Conservation (phyloP, 805 yeast species). For the Yamadazyma nakazawae region DNA sequence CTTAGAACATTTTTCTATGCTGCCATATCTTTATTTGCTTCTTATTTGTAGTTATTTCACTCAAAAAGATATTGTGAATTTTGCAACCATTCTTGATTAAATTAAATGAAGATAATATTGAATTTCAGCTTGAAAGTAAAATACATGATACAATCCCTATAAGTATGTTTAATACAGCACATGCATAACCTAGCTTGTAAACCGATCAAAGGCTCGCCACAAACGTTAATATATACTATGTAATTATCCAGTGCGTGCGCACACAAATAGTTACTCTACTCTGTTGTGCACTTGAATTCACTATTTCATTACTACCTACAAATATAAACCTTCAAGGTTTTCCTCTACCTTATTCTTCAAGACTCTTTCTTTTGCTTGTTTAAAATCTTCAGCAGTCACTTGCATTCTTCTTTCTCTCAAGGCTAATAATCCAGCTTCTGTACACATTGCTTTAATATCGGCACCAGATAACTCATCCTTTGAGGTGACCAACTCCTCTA, state of each 20-base stretch:
- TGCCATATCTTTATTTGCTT: too few relatives aligned
- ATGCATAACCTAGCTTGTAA: too few relatives aligned
- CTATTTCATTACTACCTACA: slow-evolving; percentile 20
- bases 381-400: slow-evolving; percentile 91
- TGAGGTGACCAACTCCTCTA: slow-evolving; percentile 82
- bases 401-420: slow-evolving; percentile 97
- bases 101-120: too few relatives aligned
- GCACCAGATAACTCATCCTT: slow-evolving; percentile 97
- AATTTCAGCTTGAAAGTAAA: background rate
- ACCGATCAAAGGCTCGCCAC: too few relatives aligned
- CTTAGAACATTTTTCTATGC: too few relatives aligned
- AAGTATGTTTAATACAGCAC: too few relatives aligned
- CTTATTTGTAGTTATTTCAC: too few relatives aligned
- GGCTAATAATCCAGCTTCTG: slow-evolving; percentile 95
- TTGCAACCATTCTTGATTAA: background rate
- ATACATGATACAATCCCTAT: too few relatives aligned
- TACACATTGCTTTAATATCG: slow-evolving; percentile 95
- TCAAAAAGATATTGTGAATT: too few relatives aligned
- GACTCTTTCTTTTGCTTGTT: slow-evolving; percentile 90
- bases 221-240: too few relatives aligned
- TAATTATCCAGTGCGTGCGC: background rate
- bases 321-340: slow-evolving; percentile 88
- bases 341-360: slow-evolving; percentile 96
- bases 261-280: background rate
- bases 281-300: background rate